These are phyloP conservation scores for Suillus americanus DNA, from an alignment of 768 basidiomycete species.

Conservation along the genomic window DNA sequence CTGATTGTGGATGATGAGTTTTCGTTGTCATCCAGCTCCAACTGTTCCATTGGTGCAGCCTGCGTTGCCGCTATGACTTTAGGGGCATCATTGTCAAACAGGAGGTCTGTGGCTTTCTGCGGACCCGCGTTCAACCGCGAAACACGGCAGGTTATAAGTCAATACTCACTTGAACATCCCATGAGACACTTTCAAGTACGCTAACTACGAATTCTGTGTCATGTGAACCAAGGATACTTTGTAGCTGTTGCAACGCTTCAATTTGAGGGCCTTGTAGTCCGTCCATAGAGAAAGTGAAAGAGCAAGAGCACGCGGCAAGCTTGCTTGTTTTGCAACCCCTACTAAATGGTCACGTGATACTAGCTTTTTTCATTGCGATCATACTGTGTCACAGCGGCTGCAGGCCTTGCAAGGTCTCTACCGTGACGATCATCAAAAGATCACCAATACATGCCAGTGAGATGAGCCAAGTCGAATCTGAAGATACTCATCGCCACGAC, in stretches of 20 bases:
- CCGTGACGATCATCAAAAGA: not conserved
- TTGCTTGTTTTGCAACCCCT: not conserved
- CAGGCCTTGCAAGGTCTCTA: not conserved
- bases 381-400: not conserved
- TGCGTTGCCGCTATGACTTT: not conserved
- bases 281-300: constrained; percentile 13
- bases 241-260: constrained; percentile 17
- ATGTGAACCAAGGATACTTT: constrained; percentile 24
- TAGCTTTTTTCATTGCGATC: not conserved
- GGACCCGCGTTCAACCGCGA: not conserved
- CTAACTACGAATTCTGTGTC: constrained; percentile 62
- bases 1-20: constrained; percentile 27
- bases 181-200: constrained; percentile 61
- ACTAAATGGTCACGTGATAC: not conserved
- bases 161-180: constrained; percentile 67
- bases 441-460: not conserved
- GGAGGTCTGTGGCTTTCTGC: constrained; percentile 11
- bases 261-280: constrained; percentile 11
- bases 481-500: not conserved
- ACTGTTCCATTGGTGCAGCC: constrained; percentile 32
- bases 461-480: not conserved
- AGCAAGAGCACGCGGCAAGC: not conserved
- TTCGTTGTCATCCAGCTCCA: constrained; percentile 54
- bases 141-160: not conserved
- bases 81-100: not conserved